Conservation (phyloP, 2,329 filamentous ascomycete genomes). For the Didymella lethalis region DNA sequence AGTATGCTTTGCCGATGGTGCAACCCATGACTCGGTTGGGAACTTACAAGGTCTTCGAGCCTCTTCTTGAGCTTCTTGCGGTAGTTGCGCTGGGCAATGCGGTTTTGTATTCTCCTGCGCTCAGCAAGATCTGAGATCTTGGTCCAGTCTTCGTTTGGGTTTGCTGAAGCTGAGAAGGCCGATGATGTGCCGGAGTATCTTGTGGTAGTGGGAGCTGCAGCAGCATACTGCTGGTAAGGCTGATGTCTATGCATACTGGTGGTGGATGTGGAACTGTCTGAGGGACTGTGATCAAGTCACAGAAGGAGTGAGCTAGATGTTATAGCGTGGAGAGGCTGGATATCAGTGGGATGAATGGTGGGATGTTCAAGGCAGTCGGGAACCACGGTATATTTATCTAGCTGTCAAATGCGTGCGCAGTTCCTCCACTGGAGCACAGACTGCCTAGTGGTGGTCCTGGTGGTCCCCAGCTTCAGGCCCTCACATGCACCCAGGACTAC, state of each 20-base stretch:
- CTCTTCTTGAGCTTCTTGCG: constrained; percentile 94
- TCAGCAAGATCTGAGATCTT: constrained; percentile 98
- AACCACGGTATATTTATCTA: constrained; percentile 43
- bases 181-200: constrained; percentile 86
- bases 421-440: constrained; percentile 41
- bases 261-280: constrained; percentile 18
- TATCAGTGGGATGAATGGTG: constrained; percentile 28
- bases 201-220: constrained; percentile 51
- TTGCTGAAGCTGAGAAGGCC: constrained; percentile 92
- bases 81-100: constrained; percentile 97
- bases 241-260: constrained; percentile 57
- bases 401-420: constrained; percentile 37
- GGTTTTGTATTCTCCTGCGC: constrained; percentile 92
- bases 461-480: constrained; percentile 38
- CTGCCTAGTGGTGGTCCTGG: constrained; percentile 36
- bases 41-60: constrained; percentile 72
- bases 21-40: constrained; percentile 15
- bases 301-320: constrained; percentile 27
- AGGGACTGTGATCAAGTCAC: constrained; percentile 14
- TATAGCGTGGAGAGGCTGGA: constrained; percentile 25
- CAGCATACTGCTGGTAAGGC: constrained; percentile 54
- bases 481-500: constrained; percentile 38
- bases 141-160: constrained; percentile 98
- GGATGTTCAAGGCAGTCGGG: constrained; percentile 37
- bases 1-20: constrained; percentile 27